phyloP scores from a whole-genome alignment of 1,284 basidiomycete genomes.

The Naganishia sp. region DNA sequence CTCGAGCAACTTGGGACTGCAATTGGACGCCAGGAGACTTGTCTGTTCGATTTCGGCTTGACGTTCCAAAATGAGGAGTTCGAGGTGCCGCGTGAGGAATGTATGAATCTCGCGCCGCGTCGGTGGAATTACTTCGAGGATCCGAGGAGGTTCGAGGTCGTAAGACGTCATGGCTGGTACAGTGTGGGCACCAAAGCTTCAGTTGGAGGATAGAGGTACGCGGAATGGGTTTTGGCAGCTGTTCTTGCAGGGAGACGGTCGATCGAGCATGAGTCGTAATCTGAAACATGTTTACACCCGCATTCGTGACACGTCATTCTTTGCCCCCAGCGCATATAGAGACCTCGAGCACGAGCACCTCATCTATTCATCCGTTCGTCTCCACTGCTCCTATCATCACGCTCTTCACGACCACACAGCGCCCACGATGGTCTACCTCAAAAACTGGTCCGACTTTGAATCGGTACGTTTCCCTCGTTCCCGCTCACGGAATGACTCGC shows the following conservation, averaged over 20 bases:
- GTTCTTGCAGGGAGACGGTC: background rate
- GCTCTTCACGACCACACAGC: background rate
- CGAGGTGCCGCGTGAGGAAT: constrained; percentile 72
- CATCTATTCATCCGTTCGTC: background rate
- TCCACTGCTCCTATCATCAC: background rate
- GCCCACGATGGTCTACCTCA: constrained; percentile 51
- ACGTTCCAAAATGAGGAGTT: constrained; percentile 70
- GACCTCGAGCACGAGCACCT: background rate
- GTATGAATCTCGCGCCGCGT: constrained; percentile 53
- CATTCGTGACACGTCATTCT: constrained; percentile 6
- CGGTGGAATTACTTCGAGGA: constrained; percentile 37
- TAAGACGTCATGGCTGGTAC: background rate
- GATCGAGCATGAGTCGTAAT: constrained; percentile 19
- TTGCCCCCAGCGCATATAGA: background rate
- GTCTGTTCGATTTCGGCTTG: constrained; percentile 80
- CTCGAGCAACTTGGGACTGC: constrained; percentile 79
- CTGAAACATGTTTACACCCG: constrained; percentile 21
- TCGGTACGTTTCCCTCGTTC: constrained; percentile 40
- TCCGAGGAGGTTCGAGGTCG: constrained; percentile 5
- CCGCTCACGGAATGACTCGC: background rate
- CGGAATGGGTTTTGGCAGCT: no score
- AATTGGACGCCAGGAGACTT: constrained; percentile 77
- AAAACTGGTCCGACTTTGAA: constrained; percentile 55
- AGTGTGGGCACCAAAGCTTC: background rate
- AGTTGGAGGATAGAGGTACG: background rate